phyloP scores from a whole-genome alignment of 768 basidiomycete species.

The Auriscalpium orientale region DNA sequence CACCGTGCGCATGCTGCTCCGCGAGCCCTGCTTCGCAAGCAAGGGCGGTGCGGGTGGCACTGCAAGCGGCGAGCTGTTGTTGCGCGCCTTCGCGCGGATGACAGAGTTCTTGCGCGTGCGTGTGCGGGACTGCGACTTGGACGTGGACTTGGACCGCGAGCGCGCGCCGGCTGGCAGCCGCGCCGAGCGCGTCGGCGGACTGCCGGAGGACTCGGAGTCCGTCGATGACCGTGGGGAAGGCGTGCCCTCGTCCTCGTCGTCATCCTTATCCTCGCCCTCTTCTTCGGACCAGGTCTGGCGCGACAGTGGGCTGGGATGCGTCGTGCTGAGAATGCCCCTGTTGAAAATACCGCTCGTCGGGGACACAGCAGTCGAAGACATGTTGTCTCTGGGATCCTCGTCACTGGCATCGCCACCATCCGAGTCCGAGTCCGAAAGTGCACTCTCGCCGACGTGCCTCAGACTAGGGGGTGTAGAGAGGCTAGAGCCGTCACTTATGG shows the following conservation, averaged over 20 bases:
- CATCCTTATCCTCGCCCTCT: conserved; percentile 38
- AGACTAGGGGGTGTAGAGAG: conserved; percentile 28
- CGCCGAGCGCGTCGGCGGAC: conserved; percentile 22
- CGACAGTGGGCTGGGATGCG: conserved; percentile 63
- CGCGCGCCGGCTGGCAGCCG: background rate
- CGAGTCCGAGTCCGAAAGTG: conserved; percentile 72
- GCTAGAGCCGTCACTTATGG: conserved; percentile 22
- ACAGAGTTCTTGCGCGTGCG: conserved; percentile 18
- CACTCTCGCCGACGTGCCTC: conserved; percentile 69
- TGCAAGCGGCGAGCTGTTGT: conserved; percentile 4
- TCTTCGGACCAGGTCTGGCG: conserved; percentile 46
- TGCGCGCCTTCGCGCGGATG: conserved; percentile 5
- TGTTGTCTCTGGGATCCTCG: conserved; percentile 1
- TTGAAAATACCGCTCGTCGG: conserved; percentile 25
- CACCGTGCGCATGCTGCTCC: conserved; percentile 67
- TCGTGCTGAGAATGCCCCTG: conserved; percentile 21
- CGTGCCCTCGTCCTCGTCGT: conserved; percentile 42
- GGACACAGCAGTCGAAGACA: conserved; percentile 20
- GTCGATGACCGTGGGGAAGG: conserved; percentile 49
- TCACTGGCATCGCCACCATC: conserved; percentile 23
- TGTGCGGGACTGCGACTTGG: conserved; percentile 24
- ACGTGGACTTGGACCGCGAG: conserved; percentile 10
- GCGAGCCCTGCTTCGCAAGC: conserved; percentile 44
- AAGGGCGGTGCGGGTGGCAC: conserved; percentile 16
- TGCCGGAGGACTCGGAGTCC: conserved; percentile 45